Evolutionary conservation across 2,329 filamentous ascomycete genomes (phyloP).

Genomic region (Pseudogymnoascus pannorum): DNA sequence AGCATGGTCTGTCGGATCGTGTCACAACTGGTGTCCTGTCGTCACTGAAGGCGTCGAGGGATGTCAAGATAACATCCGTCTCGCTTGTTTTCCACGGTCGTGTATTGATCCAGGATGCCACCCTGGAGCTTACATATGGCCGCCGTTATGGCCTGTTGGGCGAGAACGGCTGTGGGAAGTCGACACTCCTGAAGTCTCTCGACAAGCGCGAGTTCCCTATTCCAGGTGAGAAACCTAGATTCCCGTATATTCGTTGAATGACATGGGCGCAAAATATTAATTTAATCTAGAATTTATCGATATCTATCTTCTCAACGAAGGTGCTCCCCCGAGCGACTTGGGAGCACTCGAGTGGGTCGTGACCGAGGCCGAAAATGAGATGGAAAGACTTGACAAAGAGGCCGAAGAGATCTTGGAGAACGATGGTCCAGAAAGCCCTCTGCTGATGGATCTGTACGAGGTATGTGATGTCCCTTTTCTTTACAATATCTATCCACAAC

Average conservation of each 20-base stretch:
- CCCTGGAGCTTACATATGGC: slow-evolving; percentile 85
- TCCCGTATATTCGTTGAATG: background rate
- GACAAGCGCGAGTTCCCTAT: slow-evolving; percentile 90
- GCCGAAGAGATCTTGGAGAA: slow-evolving; percentile 88
- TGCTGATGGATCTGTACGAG: slow-evolving; percentile 92
- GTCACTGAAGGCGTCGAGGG: slow-evolving; percentile 75
- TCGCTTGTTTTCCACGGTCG: slow-evolving; percentile 97
- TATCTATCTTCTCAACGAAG: slow-evolving; percentile 97
- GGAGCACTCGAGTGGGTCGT: slow-evolving; percentile 98
- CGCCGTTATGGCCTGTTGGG: slow-evolving; percentile 91
- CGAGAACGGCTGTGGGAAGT: slow-evolving; percentile 99
- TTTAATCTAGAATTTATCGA: slow-evolving; percentile 66
- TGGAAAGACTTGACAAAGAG: slow-evolving; percentile 80
- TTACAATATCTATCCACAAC: background rate
- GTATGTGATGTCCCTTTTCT: slow-evolving; percentile 44
- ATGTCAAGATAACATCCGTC: slow-evolving; percentile 93
- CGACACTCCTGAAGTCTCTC: slow-evolving; percentile 93
- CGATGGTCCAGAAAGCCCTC: slow-evolving; percentile 82
- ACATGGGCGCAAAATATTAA: background rate
- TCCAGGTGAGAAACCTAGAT: slow-evolving; percentile 38
- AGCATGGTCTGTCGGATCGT: slow-evolving; percentile 91
- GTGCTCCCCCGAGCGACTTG: slow-evolving; percentile 78
- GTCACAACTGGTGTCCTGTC: slow-evolving; percentile 96
- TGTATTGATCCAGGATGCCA: slow-evolving; percentile 90
- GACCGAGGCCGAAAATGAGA: slow-evolving; percentile 83